Evolutionary conservation across 1,139 yeast species (phyloP).

Genomic region (Saccharomyces hybrid): DNA sequence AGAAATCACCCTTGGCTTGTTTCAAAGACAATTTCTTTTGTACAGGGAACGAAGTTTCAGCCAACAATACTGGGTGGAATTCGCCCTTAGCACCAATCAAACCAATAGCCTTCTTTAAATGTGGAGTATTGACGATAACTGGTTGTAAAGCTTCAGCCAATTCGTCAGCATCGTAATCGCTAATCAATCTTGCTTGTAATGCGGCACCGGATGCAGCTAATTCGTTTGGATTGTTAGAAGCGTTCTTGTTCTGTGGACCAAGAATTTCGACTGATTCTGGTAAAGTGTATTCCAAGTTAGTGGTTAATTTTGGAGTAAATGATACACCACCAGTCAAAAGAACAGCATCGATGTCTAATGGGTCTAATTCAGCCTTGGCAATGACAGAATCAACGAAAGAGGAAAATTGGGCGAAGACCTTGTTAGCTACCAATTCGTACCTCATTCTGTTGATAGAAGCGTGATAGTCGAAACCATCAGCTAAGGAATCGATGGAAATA

Average conservation of each 20-base stretch:
- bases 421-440: slow-evolving; percentile 81
- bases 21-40: slow-evolving; percentile 65
- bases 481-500: slow-evolving; percentile 89
- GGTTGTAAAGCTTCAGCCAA: slow-evolving; percentile 80
- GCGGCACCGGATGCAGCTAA: slow-evolving; percentile 94
- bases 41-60: slow-evolving; percentile 89
- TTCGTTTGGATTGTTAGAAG: slow-evolving; percentile 76
- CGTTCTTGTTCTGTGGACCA: slow-evolving; percentile 75
- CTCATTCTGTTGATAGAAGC: slow-evolving; percentile 89
- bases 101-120: slow-evolving; percentile 79
- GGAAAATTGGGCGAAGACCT: slow-evolving; percentile 67
- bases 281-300: slow-evolving; percentile 65
- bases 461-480: slow-evolving; percentile 91
- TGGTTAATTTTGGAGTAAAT: slow-evolving; percentile 83
- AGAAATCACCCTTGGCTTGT: slow-evolving; percentile 57
- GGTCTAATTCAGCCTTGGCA: slow-evolving; percentile 75
- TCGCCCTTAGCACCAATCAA: slow-evolving; percentile 64
- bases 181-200: slow-evolving; percentile 81
- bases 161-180: slow-evolving; percentile 80
- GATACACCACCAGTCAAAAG: slow-evolving; percentile 92
- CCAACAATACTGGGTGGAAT: slow-evolving; percentile 66
- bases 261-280: slow-evolving; percentile 71
- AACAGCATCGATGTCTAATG: slow-evolving; percentile 84
- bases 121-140: slow-evolving; percentile 82
- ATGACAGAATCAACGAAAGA: slow-evolving; percentile 69